Percentiles rank a stretch among this genome's conserved stretches.
phyloP scores from a whole-genome alignment of 164 flowering plant genomes.

The Nymphaea thermarum region DNA sequence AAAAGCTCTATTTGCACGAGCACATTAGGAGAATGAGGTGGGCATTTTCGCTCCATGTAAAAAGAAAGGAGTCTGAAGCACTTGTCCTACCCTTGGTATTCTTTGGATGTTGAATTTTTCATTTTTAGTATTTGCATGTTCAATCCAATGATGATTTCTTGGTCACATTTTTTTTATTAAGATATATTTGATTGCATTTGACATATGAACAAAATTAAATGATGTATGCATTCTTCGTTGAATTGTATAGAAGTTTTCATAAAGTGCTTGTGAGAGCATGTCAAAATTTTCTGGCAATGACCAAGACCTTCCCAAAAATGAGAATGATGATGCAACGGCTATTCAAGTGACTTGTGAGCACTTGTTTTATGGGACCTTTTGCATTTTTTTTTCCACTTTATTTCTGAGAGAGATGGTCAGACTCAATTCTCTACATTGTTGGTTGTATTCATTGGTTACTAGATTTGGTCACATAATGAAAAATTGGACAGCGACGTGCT shows the following conservation, averaged over 20 bases:
- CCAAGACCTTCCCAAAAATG: constrained; percentile 25
- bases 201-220: background rate
- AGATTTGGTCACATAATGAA: constrained; percentile 87
- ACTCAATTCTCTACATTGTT: background rate
- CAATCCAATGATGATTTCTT: too few relatives aligned
- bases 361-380: constrained; percentile 34
- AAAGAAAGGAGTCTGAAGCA: too few relatives aligned
- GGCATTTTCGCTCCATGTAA: background rate
- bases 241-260: constrained; percentile 60
- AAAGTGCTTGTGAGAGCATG: constrained; percentile 56
- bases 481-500: constrained; percentile 71
- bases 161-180: background rate
- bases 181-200: background rate
- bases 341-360: constrained; percentile 17
- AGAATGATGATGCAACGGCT: constrained; percentile 39
- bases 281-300: constrained; percentile 37
- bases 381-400: background rate
- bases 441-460: constrained; percentile 6
- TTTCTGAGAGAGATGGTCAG: too few relatives aligned
- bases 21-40: constrained; percentile 81
- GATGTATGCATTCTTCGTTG: constrained; percentile 60
- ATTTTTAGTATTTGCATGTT: background rate
- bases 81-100: background rate
- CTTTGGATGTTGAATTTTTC: background rate
- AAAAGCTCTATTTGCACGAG: constrained; percentile 82